Percentiles rank a stretch among this genome's conserved stretches.
Conservation (phyloP, 805 yeast genomes). For the Starmerella stellata region DNA sequence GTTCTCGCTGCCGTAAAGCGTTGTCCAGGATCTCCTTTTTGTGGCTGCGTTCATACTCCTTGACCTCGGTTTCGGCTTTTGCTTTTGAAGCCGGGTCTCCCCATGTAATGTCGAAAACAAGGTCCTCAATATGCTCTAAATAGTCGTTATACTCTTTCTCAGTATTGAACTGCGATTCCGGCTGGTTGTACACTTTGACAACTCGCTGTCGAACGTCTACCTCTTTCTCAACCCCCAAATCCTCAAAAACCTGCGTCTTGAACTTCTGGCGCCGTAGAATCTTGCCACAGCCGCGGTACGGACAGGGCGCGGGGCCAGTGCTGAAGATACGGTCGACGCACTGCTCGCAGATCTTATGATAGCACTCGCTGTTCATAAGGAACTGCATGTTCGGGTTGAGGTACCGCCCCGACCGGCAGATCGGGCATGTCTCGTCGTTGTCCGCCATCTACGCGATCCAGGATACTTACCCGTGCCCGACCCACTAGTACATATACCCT, state of each 20-base stretch:
- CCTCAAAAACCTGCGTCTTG: slow-evolving; percentile 85
- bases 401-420: slow-evolving; percentile 88
- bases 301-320: slow-evolving; percentile 92
- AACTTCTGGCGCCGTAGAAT: slow-evolving; percentile 73
- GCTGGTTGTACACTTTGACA: slow-evolving; percentile 58
- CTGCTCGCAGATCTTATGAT: slow-evolving; percentile 87
- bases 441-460: too few species aligned
- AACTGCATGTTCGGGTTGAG: slow-evolving; percentile 84
- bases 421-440: slow-evolving; percentile 70
- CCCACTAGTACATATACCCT: too few species aligned
- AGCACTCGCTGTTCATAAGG: slow-evolving; percentile 90
- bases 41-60: slow-evolving; percentile 49
- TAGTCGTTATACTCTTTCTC: slow-evolving; percentile 53
- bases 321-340: slow-evolving; percentile 92
- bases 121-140: slow-evolving; percentile 66
- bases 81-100: slow-evolving; percentile 38
- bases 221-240: slow-evolving; percentile 73
- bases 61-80: slow-evolving; percentile 31
- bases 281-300: slow-evolving; percentile 78
- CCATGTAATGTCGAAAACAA: slow-evolving; percentile 57
- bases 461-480: too few species aligned
- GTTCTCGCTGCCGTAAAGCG: slow-evolving; percentile 53
- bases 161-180: slow-evolving; percentile 48
- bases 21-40: slow-evolving; percentile 59
- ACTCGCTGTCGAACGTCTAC: slow-evolving; percentile 77